Evolutionary conservation across 2,329 filamentous ascomycete genomes (phyloP).

Genomic region (Blastomyces silverae): DNA sequence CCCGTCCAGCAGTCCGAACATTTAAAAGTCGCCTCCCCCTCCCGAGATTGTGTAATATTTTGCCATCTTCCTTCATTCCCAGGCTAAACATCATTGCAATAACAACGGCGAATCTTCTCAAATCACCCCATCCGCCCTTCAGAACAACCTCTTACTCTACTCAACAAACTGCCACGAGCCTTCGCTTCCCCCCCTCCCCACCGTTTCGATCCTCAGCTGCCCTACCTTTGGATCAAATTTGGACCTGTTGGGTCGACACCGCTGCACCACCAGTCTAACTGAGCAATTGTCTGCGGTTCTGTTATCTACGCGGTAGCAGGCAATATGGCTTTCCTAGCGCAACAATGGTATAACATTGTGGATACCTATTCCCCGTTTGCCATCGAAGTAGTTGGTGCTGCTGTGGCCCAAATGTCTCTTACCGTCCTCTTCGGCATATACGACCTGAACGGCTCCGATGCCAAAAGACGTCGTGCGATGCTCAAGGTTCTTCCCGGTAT

Average conservation of each 20-base stretch:
- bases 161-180: neutral
- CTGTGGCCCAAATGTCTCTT: neutral
- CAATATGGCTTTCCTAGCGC: slow-evolving; percentile 1
- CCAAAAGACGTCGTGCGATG: slow-evolving; percentile 5
- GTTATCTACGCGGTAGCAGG: neutral
- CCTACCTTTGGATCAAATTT: neutral
- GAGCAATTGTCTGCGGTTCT: neutral
- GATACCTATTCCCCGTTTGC: slow-evolving; percentile 1
- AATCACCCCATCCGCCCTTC: neutral
- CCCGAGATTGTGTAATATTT: neutral
- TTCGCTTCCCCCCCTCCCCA: neutral
- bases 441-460: neutral
- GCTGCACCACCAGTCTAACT: neutral
- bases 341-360: slow-evolving; percentile 6
- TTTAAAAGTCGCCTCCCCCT: neutral
- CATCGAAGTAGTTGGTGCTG: slow-evolving; percentile 6
- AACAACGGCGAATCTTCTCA: neutral
- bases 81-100: neutral
- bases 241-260: neutral
- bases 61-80: neutral
- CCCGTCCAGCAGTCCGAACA: neutral
- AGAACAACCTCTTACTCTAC: neutral
- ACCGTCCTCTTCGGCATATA: neutral
- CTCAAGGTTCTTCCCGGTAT: slow-evolving; percentile 3
- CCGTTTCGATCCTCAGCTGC: neutral